Evolutionary conservation across 805 yeast species (phyloP).

Genomic region (Hanseniaspora osmophila): DNA sequence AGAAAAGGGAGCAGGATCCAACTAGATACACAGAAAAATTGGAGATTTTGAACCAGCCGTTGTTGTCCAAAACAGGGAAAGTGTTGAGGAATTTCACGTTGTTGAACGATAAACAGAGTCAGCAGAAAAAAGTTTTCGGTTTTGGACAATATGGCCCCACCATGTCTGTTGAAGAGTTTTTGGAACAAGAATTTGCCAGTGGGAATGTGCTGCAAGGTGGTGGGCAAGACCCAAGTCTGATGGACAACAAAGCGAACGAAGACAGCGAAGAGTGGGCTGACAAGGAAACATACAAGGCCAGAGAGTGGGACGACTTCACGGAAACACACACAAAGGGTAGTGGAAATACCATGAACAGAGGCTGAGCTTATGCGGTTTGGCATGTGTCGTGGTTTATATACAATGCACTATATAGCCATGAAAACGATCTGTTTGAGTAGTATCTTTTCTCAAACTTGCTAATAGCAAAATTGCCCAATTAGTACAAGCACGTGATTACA

Average conservation of each 20-base stretch:
- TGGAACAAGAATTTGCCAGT: slow-evolving; percentile 71
- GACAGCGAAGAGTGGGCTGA: slow-evolving; percentile 51
- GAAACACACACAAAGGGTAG: slow-evolving; percentile 79
- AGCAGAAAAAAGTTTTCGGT: slow-evolving; percentile 60
- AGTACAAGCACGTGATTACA: not conserved
- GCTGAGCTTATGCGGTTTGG: not conserved
- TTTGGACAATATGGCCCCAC: slow-evolving; percentile 90
- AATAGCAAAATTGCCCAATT: not conserved
- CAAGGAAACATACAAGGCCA: slow-evolving; percentile 52
- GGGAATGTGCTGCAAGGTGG: slow-evolving; percentile 32
- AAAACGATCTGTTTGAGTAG: not conserved
- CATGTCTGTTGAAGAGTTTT: slow-evolving; percentile 82
- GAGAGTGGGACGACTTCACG: slow-evolving; percentile 89
- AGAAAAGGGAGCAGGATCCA: slow-evolving; percentile 18
- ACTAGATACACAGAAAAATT: slow-evolving; percentile 50
- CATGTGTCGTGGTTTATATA: not conserved
- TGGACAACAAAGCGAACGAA: slow-evolving; percentile 36
- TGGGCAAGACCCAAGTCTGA: slow-evolving; percentile 25
- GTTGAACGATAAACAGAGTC: slow-evolving; percentile 39
- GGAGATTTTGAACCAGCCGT: slow-evolving; percentile 36
- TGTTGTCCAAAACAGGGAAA: slow-evolving; percentile 60
- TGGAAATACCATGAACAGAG: slow-evolving; percentile 40
- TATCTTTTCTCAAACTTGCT: not conserved
- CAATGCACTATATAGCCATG: not conserved
- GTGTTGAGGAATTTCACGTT: slow-evolving; percentile 76